These are phyloP conservation scores for Paragyromitra xinjiangensis DNA, from an alignment of 495 filamentous ascomycete genomes.

Conservation along the genomic window DNA sequence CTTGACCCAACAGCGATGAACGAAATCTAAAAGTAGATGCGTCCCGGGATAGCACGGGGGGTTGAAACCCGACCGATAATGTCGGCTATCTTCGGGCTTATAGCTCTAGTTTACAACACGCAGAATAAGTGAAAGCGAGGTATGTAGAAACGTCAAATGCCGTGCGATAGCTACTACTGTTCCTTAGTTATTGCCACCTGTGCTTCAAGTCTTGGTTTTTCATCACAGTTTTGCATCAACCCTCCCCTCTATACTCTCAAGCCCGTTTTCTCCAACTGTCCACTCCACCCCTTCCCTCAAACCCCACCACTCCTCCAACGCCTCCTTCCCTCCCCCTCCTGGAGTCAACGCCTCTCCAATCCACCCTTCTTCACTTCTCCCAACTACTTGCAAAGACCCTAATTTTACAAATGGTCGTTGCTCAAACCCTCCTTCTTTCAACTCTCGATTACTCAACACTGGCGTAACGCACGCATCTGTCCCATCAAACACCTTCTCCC, in stretches of 20 bases:
- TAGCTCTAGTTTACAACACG: no score
- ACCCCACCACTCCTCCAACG: conserved; percentile 77
- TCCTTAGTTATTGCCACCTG: not conserved
- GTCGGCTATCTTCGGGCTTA: no score
- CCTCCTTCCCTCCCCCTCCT: conserved; percentile 75
- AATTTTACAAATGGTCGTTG: conserved; percentile 79
- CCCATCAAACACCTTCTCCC: conserved; percentile 85
- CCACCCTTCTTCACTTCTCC: conserved; percentile 72
- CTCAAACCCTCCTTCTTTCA: conserved; percentile 70
- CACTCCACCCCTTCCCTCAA: conserved; percentile 78
- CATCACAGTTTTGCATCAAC: conserved; percentile 36
- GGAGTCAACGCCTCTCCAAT: conserved; percentile 66
- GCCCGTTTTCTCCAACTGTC: conserved; percentile 68
- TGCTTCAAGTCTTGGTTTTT: not conserved
- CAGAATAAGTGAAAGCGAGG: no score
- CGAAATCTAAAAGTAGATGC: no score
- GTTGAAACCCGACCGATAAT: no score
- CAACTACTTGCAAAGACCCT: conserved; percentile 70
- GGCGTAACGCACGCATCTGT: conserved; percentile 93
- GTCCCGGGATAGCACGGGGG: no score
- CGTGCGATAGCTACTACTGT: not conserved
- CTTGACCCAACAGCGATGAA: no score
- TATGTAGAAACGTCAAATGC: not conserved
- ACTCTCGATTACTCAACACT: conserved; percentile 76
- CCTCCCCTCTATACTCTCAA: conserved; percentile 62